Conservation (phyloP, 495 filamentous ascomycete genomes). For the Hypomontagnella monticulosa region DNA sequence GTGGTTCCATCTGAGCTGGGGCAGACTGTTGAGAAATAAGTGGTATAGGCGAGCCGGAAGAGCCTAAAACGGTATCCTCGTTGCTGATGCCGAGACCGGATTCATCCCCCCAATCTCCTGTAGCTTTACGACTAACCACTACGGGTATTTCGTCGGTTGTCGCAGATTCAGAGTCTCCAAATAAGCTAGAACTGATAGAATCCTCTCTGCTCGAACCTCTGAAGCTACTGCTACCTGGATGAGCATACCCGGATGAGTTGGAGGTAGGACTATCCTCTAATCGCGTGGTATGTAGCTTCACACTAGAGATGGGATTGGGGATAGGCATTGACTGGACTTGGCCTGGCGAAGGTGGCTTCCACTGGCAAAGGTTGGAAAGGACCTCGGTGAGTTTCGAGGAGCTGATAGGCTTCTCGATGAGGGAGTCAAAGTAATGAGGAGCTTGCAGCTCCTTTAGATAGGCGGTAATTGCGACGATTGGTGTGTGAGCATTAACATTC, state of each 20-base stretch:
- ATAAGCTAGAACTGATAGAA: conserved; percentile 85
- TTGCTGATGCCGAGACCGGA: conserved; percentile 76
- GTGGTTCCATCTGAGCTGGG: conserved; percentile 68
- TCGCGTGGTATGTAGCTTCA: conserved; percentile 68
- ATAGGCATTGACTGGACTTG: conserved; percentile 55
- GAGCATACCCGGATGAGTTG: conserved; percentile 77
- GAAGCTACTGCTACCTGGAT: conserved; percentile 74
- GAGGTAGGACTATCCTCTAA: conserved; percentile 87
- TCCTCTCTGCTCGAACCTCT: conserved; percentile 81
- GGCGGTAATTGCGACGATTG: conserved; percentile 96
- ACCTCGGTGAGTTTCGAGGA: conserved; percentile 87
- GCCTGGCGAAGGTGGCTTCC: conserved; percentile 78
- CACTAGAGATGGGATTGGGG: conserved; percentile 66
- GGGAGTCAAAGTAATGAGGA: conserved; percentile 90
- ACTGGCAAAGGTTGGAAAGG: conserved; percentile 84
- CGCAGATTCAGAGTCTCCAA: conserved; percentile 83
- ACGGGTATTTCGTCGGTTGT: conserved; percentile 82
- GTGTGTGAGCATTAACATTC: conserved; percentile 92
- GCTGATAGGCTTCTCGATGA: conserved; percentile 96
- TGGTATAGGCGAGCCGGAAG: conserved; percentile 55
- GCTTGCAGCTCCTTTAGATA: conserved; percentile 96
- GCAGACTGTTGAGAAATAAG: conserved; percentile 73
- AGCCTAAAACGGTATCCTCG: conserved; percentile 51
- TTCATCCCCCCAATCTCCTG: conserved; percentile 76
- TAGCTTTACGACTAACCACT: conserved; percentile 72